Base-by-base conservation (phyloP, 768 basidiomycete species). In the Solioccasus polychromus region DNA sequence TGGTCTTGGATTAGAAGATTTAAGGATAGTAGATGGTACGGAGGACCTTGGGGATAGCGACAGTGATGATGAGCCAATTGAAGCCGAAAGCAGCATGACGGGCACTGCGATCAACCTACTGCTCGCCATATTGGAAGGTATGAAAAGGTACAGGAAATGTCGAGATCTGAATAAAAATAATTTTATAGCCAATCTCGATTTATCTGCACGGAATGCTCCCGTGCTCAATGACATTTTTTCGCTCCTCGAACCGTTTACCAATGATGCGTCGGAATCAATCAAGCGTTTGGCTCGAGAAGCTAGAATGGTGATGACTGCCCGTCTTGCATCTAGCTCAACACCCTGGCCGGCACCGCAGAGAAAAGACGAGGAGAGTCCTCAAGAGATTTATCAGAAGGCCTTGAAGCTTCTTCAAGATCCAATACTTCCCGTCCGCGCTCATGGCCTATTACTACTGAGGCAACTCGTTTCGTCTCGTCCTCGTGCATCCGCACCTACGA, bases 391-490 rank as follows among this genome's bases (percentile, higher is more conserved):
- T 64, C 91, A 92, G 57, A 85, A 87, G 54, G 91, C 93, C 3
- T 72, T 97, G 15, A 87, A 84, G 52, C 77, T 94, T 20, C 71
- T 97, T 10, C 88, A 93, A 65, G 95, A 98, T 63, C 86, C 91
- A 1, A 81, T 95, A 28, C 74, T 97, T 9, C 94, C 95, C 18
- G 93, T 98, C 31, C 85, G 94, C 37, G 95, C 91, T 1, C 93
- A 97, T 60, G 95, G 95, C 6, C 72, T 97, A 3, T 71, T 91
- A 29, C 73, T 93, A 19, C 75, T 98, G 18, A 82, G 87, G 38
- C 78, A 90, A 49, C 78, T 97, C 20, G 82, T 93, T 17, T 70
- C 75, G 19, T 53, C 61, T 55, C 51, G 49, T 58, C 56, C 51
- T 43, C 53, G 28, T 26, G 20, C 40, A 17, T 44, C 55, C 23